Base-by-base conservation (phyloP, 148 eudicot species). In the Amaranthus hypochondriacus region DNA sequence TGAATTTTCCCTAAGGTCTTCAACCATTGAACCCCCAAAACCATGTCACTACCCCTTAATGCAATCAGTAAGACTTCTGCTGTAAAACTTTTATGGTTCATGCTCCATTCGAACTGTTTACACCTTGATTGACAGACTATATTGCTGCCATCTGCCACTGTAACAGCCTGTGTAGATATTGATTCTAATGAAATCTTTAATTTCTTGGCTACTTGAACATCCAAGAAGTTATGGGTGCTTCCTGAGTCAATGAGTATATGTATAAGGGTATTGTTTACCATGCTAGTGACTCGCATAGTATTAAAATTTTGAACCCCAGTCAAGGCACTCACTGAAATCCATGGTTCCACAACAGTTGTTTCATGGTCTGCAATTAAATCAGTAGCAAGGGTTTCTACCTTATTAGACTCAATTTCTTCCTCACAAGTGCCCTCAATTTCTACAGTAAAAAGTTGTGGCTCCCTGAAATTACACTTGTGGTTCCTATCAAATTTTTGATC, bases 171-270 rank as follows among this genome's bases (percentile, higher is more conserved):
- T 11, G 52, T 9, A 66, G 18, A 7, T 18, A 61, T 61, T 2
- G 39, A 4, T 0, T 61, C 65, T 0, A 61, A 5, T 10, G 18
- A 18, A 61, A 39, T 18, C 0, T 44, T 10, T 4, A 61, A 10
- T 61, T 61, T 39, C 4, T 61, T 0, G 10, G 65, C 65, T 44
- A 61, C 5, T 18, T 9, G 6, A 15, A 47, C 48, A 48, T 66
- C 49, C 68, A 44, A 28, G 12, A 64, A 64, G 10, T 64, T 64
- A 8, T 64, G 68, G 9, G 68, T 64, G 11, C 68, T 64, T 3
- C 68, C 48, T 5, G 48, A 64, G 50, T 64, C 68, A 64, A 64
- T 64, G 10, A 64, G 46, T 6, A 64, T 43, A 9, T 64, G 68
- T 4, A 64, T 10, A 0, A 49, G 48, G 4, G 42, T 42, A 4